phyloP scores from a whole-genome alignment of 306 rosid genomes.

The Rosa persica region DNA sequence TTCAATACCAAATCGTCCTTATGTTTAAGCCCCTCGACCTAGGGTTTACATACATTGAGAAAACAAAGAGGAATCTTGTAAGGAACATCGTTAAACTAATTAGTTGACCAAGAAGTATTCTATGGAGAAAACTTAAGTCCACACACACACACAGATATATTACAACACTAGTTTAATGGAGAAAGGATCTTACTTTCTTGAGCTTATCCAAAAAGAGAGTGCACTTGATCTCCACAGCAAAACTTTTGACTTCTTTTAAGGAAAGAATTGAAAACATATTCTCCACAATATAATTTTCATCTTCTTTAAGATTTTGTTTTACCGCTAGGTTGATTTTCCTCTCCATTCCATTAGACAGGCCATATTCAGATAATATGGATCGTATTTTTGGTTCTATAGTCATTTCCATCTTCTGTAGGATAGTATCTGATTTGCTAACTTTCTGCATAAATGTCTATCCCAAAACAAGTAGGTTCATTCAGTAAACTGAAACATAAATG shows the following conservation, averaged over 20 bases:
- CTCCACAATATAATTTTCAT: background rate
- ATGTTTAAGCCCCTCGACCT: background rate
- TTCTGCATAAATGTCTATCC: too few relatives aligned
- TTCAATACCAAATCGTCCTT: background rate
- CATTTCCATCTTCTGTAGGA: too few relatives aligned
- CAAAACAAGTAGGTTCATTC: too few relatives aligned
- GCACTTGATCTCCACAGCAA: background rate
- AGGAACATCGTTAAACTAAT: background rate
- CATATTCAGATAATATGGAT: background rate
- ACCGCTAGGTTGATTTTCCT: rapidly evolving
- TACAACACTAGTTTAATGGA: background rate
- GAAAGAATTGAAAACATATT: background rate
- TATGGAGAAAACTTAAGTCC: too few relatives aligned
- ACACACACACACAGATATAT: too few relatives aligned
- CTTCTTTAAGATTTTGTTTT: background rate
- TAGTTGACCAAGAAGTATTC: too few relatives aligned
- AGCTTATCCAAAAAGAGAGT: background rate
- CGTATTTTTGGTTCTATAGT: rapidly evolving
- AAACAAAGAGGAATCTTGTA: background rate
- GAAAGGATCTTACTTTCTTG: background rate
- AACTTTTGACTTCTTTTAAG: background rate
- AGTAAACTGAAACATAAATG: too few relatives aligned
- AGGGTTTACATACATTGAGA: background rate
- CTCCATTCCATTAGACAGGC: background rate
- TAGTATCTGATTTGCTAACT: too few relatives aligned